A percentile compares a stretch with the other conserved stretches of the same genome.
Evolutionary conservation across 1,284 basidiomycete genomes (phyloP).

Genomic region (Kwoniella shivajii): DNA sequence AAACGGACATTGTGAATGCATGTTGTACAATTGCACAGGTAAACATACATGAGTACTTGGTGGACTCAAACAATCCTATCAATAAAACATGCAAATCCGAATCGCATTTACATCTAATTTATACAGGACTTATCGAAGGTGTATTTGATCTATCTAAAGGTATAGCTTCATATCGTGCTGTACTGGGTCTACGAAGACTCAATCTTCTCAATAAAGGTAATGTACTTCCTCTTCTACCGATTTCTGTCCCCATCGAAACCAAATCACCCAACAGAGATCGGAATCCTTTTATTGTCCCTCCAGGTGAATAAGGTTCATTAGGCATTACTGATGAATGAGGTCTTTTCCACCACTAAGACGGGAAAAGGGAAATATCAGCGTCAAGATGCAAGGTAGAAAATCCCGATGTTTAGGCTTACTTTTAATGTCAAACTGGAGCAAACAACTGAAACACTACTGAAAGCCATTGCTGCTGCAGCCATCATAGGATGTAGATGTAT

Average conservation of each 20-base stretch:
- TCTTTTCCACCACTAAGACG: constrained; percentile 71
- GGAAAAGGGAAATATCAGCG: background rate
- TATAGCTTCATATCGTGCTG: constrained; percentile 45
- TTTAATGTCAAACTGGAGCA: constrained; percentile 81
- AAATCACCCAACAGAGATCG: constrained; percentile 14
- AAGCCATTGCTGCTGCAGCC: constrained; percentile 97
- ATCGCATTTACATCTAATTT: background rate
- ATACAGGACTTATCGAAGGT: constrained; percentile 5
- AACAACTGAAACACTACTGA: constrained; percentile 94
- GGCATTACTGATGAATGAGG: constrained; percentile 71
- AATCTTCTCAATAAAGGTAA: constrained; percentile 31
- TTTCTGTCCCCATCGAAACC: constrained; percentile 18
- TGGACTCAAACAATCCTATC: background rate
- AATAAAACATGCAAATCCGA: background rate
- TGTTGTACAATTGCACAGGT: constrained; percentile 11
- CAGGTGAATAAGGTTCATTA: constrained; percentile 56
- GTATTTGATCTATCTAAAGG: constrained; percentile 20
- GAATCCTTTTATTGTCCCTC: constrained; percentile 43
- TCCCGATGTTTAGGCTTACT: constrained; percentile 36
- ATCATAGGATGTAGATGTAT: constrained; percentile 96
- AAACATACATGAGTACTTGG: background rate
- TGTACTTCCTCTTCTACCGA: constrained; percentile 25
- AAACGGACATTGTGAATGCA: background rate
- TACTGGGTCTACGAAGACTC: constrained; percentile 15
- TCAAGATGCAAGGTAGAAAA: background rate